Percentiles rank a stretch among this genome's conserved stretches.
Evolutionary conservation across 305 asterid species (phyloP).

Genomic region (Solanum chacoense): DNA sequence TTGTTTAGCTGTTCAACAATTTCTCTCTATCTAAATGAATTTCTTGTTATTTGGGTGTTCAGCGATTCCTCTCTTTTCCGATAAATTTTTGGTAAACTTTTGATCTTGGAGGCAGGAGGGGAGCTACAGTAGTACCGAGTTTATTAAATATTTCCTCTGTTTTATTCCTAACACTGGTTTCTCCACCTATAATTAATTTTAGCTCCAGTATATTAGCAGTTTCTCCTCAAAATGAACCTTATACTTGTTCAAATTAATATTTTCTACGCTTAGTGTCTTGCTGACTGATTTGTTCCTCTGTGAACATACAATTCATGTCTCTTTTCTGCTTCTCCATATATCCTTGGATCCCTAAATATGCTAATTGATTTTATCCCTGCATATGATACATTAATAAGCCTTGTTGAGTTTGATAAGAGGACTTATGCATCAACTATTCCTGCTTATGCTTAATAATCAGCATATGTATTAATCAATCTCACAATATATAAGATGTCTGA

Average conservation of each 20-base stretch:
- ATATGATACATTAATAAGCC: not conserved
- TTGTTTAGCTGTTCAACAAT: not conserved
- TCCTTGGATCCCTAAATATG: not conserved
- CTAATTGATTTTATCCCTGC: not conserved
- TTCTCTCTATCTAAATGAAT: not conserved
- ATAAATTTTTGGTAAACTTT: too few relatives aligned
- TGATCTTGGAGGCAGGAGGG: not conserved
- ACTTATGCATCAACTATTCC: not conserved
- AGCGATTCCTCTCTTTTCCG: not conserved
- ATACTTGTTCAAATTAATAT: not conserved
- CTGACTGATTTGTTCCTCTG: not conserved
- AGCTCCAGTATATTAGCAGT: not conserved
- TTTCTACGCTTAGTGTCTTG: not conserved
- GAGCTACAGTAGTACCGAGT: not conserved
- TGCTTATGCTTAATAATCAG: not conserved
- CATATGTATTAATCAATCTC: not conserved
- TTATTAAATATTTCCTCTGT: not conserved
- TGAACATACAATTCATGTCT: not conserved
- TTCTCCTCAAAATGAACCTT: not conserved
- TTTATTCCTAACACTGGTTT: not conserved
- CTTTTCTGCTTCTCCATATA: not conserved
- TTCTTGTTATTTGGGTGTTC: not conserved
- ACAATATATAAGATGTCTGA: not conserved
- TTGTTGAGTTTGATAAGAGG: not conserved
- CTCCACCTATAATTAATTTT: not conserved